Evolutionary conservation across 2,329 filamentous ascomycete species (phyloP).

Genomic region (Ophiostoma montium): DNA sequence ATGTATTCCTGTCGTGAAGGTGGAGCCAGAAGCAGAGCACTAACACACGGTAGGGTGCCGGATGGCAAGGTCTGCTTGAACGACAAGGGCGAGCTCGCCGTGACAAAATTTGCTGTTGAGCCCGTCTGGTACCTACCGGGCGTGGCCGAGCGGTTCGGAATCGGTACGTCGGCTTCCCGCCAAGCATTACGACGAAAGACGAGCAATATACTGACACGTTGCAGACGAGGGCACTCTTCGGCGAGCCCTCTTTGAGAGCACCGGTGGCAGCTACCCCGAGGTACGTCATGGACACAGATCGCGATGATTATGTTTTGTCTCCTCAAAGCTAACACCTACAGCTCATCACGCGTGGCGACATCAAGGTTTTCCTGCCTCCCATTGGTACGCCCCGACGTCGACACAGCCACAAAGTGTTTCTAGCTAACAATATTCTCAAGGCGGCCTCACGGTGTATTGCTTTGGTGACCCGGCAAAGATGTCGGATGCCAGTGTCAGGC

Average conservation of each 20-base stretch:
- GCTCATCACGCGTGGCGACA: slow-evolving; percentile 83
- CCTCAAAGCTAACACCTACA: slow-evolving; percentile 16
- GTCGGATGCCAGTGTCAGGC: slow-evolving; percentile 65
- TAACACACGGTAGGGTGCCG: slow-evolving; percentile 27
- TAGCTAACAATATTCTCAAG: slow-evolving; percentile 20
- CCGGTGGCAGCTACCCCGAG: slow-evolving; percentile 90
- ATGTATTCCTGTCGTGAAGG: slow-evolving; percentile 6
- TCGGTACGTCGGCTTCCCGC: slow-evolving; percentile 34
- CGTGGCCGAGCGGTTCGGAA: slow-evolving; percentile 85
- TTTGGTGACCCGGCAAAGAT: slow-evolving; percentile 93
- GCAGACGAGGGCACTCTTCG: slow-evolving; percentile 73
- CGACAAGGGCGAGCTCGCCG: slow-evolving; percentile 69
- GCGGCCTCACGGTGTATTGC: slow-evolving; percentile 89
- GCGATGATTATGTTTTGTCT: background rate
- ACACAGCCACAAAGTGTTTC: background rate
- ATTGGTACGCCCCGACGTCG: slow-evolving; percentile 44
- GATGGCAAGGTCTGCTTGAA: slow-evolving; percentile 91
- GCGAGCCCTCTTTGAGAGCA: slow-evolving; percentile 83
- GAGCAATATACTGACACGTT: slow-evolving; percentile 16
- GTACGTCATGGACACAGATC: slow-evolving; percentile 19
- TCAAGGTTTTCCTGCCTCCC: slow-evolving; percentile 89
- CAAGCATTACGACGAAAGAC: too few species aligned
- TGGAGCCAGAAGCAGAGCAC: background rate
- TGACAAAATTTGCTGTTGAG: slow-evolving; percentile 95
- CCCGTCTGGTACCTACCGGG: slow-evolving; percentile 82